phyloP scores from a whole-genome alignment of 2,329 filamentous ascomycete genomes.

The Monilinia fructicola region DNA sequence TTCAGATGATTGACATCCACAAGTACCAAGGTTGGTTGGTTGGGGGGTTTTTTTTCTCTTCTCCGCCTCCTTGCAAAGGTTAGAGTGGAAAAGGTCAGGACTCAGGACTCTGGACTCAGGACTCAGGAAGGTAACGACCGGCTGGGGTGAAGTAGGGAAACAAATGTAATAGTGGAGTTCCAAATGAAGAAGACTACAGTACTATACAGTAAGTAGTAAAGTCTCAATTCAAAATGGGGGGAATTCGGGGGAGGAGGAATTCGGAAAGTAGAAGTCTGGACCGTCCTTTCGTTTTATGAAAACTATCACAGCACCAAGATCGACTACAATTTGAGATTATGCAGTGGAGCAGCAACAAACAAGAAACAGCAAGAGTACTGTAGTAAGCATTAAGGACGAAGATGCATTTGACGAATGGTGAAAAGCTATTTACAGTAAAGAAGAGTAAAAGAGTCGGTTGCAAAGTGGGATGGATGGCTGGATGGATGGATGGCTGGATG shows the following conservation, averaged over 20 bases:
- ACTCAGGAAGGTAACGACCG: neutral
- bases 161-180: neutral
- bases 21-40: neutral
- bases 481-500: no score
- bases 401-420: no score
- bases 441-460: neutral
- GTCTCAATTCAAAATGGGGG: no score
- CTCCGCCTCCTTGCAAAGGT: constrained; percentile 1
- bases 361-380: no score
- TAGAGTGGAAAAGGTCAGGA: neutral
- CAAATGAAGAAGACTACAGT: neutral
- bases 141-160: neutral
- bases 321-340: neutral
- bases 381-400: no score
- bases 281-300: constrained; percentile 13
- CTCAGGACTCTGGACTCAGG: no score
- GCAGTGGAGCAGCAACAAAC: no score
- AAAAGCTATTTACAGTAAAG: no score
- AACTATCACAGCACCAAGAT: neutral
- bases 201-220: no score
- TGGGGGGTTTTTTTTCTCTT: neutral
- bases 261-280: neutral
- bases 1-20: constrained; percentile 7
- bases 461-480: no score
- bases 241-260: no score